Evolutionary conservation across 2,329 filamentous ascomycete species (phyloP).

Genomic region (Ceratocystis colombiana): DNA sequence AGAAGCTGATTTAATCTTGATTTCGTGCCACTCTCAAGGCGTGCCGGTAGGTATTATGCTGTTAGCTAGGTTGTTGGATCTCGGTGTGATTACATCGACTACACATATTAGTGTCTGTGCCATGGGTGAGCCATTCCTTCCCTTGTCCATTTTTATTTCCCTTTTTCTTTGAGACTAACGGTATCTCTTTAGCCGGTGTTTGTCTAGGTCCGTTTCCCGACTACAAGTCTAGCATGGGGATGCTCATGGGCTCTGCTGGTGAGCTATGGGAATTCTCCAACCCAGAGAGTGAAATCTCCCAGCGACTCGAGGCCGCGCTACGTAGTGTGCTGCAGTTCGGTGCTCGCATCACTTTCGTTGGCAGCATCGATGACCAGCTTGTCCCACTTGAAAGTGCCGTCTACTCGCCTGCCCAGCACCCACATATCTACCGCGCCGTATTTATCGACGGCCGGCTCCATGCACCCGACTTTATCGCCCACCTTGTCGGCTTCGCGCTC

Average conservation of each 20-base stretch:
- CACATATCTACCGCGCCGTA: conserved; percentile 89
- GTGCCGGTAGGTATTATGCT: conserved; percentile 91
- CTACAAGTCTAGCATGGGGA: conserved; percentile 76
- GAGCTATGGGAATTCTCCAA: conserved; percentile 92
- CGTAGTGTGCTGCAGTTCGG: conserved; percentile 66
- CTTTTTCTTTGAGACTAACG: neutral
- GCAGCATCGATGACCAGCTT: conserved; percentile 93
- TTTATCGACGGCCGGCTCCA: conserved; percentile 91
- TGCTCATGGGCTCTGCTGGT: conserved; percentile 80
- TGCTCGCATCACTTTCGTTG: conserved; percentile 74
- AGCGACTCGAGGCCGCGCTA: conserved; percentile 67
- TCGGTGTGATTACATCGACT: conserved; percentile 63
- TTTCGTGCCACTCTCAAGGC: conserved; percentile 93
- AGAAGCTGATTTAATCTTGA: conserved; percentile 73
- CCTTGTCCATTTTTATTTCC: conserved; percentile 7
- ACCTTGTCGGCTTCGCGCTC: conserved; percentile 83
- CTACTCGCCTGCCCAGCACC: conserved; percentile 75
- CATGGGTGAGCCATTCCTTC: conserved; percentile 41
- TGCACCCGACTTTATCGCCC: conserved; percentile 84
- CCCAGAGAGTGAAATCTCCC: conserved; percentile 68
- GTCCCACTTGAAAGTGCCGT: conserved; percentile 74
- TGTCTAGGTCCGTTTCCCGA: conserved; percentile 88
- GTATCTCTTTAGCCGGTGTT: conserved; percentile 55
- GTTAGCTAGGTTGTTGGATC: conserved; percentile 80
- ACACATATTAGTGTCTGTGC: conserved; percentile 77